These are phyloP conservation scores for Urochloa ruziziensis DNA, from an alignment of 176 grass and related monocot genomes.

Conservation along the genomic window DNA sequence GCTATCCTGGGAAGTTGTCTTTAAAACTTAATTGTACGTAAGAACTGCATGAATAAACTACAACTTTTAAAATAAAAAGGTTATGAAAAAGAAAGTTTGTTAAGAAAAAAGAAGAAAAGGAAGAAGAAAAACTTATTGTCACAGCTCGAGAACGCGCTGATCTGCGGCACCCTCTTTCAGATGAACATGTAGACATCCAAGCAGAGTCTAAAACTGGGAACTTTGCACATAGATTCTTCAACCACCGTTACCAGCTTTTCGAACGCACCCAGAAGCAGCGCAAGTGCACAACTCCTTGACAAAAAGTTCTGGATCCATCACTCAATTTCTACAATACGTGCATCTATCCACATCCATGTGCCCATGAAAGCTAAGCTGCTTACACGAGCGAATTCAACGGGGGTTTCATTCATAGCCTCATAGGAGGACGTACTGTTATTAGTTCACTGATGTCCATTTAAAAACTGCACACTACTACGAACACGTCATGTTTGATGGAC, in stretches of 20 bases:
- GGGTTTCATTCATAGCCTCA: not conserved
- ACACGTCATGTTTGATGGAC: not conserved
- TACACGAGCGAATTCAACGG: not conserved
- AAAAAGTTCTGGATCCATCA: not conserved
- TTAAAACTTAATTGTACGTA: too few relatives aligned
- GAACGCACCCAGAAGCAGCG: not conserved
- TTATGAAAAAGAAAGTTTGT: too few relatives aligned
- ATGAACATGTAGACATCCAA: not conserved
- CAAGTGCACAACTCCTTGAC: not conserved
- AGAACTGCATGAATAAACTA: too few relatives aligned
- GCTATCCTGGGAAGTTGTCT: too few relatives aligned
- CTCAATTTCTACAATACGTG: not conserved
- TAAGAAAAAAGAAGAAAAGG: too few relatives aligned
- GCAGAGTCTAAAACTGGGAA: not conserved
- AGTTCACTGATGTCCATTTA: too few relatives aligned
- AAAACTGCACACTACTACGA: too few relatives aligned
- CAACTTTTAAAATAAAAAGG: too few relatives aligned
- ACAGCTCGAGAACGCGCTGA: too few relatives aligned
- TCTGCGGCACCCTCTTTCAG: too few relatives aligned
- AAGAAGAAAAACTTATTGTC: too few relatives aligned
- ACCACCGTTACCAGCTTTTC: not conserved
- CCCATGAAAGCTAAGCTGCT: not conserved
- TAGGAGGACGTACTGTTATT: too few relatives aligned
- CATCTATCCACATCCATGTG: not conserved
- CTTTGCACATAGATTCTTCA: slow-evolving; percentile 5